Evolutionary conservation across 2,329 filamentous ascomycete genomes (phyloP), one percentile per base, ranked within the genome.

Genomic region (Xylaria sp.): DNA sequence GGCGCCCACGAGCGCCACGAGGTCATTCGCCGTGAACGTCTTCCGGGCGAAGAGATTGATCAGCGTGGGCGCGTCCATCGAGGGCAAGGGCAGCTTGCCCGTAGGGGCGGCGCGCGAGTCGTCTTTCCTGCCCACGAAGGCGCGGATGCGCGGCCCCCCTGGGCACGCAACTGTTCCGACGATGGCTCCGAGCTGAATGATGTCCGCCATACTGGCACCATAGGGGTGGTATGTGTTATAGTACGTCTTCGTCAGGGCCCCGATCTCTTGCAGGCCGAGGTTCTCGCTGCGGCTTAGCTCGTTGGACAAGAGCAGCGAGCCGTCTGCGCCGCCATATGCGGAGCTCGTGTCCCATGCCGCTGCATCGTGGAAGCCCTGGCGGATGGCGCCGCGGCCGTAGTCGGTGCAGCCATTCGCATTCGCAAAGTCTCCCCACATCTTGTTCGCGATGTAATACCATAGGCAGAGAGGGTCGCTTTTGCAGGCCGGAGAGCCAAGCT

Each of bases 1-100:
- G 0, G 84, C 83, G 54, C 85, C 84, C 2, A 86, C 67, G 1
- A 87, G 78, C 1, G 84, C 83, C 2, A 82, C 79, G 3, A 86
- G 77, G 54, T 84, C 83, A 27, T 73, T 71, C 1, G 81, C 72
- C 8, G 72, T 73, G 72, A 86, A 81, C 2, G 82, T 82, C 72
- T 85, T 85, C 63, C 77, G 77, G 29, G 68, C 60, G 70, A 85
- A 86, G 7, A 83, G 74, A 3, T 73, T 65, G 56, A 84, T 76
- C 40, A 85, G 73, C 11, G 71, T 73, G 31, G 79, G 73, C 21
- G 80, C 79, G 15, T 72, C 59, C 46, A 76, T 74, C 43, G 75
- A 73, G 0, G 77, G 74, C 31, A 74, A 68, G 0, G 84, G 83
- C 7, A 86, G 77, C 35, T 80, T 76, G 5, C 78, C 79, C 3